Evolutionary conservation across 202 grass and related monocot genomes (phyloP).

Genomic region (Carex sylvatica): DNA sequence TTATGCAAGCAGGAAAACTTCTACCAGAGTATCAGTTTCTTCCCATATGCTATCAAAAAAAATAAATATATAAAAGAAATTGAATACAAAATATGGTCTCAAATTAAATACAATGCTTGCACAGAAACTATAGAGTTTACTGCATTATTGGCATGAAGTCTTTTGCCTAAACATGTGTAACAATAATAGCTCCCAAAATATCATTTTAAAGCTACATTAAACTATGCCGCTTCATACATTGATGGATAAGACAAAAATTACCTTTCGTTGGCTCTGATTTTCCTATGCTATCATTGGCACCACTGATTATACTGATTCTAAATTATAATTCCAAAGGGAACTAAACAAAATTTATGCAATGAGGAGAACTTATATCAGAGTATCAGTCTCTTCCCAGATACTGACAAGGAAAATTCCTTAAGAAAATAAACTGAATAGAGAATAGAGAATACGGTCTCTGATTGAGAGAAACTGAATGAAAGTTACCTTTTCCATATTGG

Average conservation of each 20-base stretch:
- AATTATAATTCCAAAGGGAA: background rate
- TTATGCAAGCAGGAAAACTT: background rate
- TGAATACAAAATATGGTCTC: background rate
- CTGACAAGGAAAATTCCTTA: background rate
- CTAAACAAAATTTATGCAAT: background rate
- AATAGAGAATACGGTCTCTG: background rate
- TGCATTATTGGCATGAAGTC: background rate
- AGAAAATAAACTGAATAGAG: no score
- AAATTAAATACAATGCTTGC: no score
- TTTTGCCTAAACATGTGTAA: background rate
- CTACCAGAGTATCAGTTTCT: background rate
- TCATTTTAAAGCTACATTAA: background rate
- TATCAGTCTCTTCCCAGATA: background rate
- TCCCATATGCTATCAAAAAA: background rate
- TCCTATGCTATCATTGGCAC: background rate
- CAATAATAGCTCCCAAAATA: background rate
- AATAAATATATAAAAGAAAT: background rate
- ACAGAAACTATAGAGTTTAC: background rate
- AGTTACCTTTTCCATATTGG: conserved; percentile 75
- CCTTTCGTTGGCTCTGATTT: no score
- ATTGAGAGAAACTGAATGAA: background rate
- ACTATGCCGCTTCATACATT: no score
- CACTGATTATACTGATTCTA: background rate
- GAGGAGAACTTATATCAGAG: background rate
- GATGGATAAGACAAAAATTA: background rate